A percentile compares a stretch with the other conserved stretches of the same genome.
Conservation (phyloP, 2,329 filamentous ascomycete species). For the Arthrobotrys sphaeroides region DNA sequence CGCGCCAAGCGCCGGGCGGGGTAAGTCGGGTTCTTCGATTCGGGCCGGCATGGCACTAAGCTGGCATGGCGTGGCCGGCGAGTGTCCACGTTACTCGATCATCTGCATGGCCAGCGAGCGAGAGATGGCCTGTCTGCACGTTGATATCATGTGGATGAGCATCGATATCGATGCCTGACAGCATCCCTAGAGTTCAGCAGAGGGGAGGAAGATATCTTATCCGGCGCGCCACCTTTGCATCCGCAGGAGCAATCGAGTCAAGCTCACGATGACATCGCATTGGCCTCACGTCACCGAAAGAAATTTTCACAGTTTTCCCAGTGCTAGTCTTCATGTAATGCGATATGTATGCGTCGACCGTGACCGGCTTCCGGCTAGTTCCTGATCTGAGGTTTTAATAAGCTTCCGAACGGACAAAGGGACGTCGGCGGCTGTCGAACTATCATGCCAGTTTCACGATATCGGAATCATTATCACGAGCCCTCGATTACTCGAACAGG, state of each 20-base stretch:
- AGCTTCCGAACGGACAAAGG: slow-evolving; percentile 20
- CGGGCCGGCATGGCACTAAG: too few species aligned
- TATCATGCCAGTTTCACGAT: slow-evolving; percentile 30
- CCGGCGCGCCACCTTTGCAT: slow-evolving; percentile 12
- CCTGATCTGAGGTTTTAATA: not conserved
- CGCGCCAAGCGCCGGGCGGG: slow-evolving; percentile 29
- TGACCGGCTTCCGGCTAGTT: not conserved
- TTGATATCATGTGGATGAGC: slow-evolving; percentile 26
- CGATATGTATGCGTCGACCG: not conserved
- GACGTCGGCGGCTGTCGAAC: slow-evolving; percentile 13
- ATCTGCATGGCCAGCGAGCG: slow-evolving; percentile 19
- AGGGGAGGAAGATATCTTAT: too few species aligned
- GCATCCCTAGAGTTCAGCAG: too few species aligned
- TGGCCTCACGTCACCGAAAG: not conserved
- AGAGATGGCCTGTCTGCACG: slow-evolving; percentile 33
- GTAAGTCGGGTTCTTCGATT: too few species aligned
- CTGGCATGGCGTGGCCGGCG: too few species aligned
- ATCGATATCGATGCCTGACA: not conserved
- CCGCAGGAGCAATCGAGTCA: not conserved
- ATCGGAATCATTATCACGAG: slow-evolving; percentile 52
- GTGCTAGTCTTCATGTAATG: not conserved
- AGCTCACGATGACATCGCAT: not conserved
- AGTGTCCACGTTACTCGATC: slow-evolving; percentile 27
- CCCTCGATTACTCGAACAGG: not conserved
- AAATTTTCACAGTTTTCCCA: not conserved